These are phyloP conservation scores for Aspergillus sp. DNA, from an alignment of 2,329 filamentous ascomycete genomes.

Conservation along the genomic window DNA sequence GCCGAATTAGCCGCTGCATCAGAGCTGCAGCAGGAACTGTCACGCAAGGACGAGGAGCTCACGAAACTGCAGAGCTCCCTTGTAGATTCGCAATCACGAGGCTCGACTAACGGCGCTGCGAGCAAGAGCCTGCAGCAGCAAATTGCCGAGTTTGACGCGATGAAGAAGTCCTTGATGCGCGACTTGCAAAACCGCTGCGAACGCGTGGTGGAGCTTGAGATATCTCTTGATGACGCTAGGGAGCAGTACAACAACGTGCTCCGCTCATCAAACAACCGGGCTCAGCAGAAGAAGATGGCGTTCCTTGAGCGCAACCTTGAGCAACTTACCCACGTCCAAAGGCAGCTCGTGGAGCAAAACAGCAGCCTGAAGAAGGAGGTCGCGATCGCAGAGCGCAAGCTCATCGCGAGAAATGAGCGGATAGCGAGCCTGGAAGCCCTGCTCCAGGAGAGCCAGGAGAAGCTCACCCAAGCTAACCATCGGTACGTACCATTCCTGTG, in stretches of 20 bases:
- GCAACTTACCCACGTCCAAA: slow-evolving; percentile 94
- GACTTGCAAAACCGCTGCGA: slow-evolving; percentile 98
- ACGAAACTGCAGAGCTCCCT: slow-evolving; percentile 76
- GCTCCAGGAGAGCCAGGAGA: slow-evolving; percentile 96
- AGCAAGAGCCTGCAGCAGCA: slow-evolving; percentile 92
- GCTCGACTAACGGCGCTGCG: slow-evolving; percentile 59
- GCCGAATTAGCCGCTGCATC: slow-evolving; percentile 71
- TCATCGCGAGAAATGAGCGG: slow-evolving; percentile 93
- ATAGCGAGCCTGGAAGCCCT: slow-evolving; percentile 91
- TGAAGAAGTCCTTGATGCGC: slow-evolving; percentile 99
- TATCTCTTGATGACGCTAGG: slow-evolving; percentile 92
- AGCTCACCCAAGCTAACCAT: slow-evolving; percentile 94
- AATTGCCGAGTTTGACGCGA: slow-evolving; percentile 96
- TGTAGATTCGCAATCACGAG: slow-evolving; percentile 62
- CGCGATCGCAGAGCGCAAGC: slow-evolving; percentile 94
- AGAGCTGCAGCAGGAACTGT: slow-evolving; percentile 73
- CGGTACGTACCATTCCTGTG: slow-evolving; percentile 62
- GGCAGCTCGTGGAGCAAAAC: slow-evolving; percentile 97
- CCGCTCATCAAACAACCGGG: slow-evolving; percentile 92
- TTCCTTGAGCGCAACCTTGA: slow-evolving; percentile 98
- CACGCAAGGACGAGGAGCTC: slow-evolving; percentile 78
- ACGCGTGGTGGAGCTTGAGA: slow-evolving; percentile 95
- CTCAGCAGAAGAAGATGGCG: slow-evolving; percentile 99
- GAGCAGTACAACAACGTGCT: slow-evolving; percentile 99
- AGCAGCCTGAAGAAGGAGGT: slow-evolving; percentile 98